Conservation (phyloP, 1,284 basidiomycete genomes). For the Malassezia equina region DNA sequence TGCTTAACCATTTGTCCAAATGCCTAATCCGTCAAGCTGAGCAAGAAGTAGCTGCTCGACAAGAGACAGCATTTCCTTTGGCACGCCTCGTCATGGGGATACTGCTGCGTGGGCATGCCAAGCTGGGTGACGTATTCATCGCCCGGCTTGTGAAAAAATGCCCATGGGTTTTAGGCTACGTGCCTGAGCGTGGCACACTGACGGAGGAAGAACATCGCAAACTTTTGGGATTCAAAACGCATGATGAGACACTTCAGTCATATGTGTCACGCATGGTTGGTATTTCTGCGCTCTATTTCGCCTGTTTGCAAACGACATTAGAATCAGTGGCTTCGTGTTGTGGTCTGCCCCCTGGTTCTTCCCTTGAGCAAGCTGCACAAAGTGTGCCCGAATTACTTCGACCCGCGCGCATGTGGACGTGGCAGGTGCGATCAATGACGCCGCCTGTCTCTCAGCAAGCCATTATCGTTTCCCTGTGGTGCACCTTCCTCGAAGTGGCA, state of each 20-base stretch:
- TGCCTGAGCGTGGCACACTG: conserved; percentile 35
- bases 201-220: conserved; percentile 58
- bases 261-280: conserved; percentile 69
- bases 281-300: conserved; percentile 77
- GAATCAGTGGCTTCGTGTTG: conserved; percentile 9
- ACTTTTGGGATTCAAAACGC: conserved; percentile 59
- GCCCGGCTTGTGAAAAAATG: conserved; percentile 70
- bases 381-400: conserved; percentile 25
- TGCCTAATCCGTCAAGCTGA: conserved; percentile 84
- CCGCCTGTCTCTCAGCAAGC: conserved; percentile 30
- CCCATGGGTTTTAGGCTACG: conserved; percentile 54
- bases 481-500: conserved; percentile 37
- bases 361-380: neutral
- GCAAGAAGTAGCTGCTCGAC: conserved; percentile 81
- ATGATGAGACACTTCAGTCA: conserved; percentile 54
- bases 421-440: conserved; percentile 34
- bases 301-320: conserved; percentile 55
- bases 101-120: conserved; percentile 54
- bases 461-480: conserved; percentile 35
- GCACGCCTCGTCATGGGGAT: conserved; percentile 66
- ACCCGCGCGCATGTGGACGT: conserved; percentile 34
- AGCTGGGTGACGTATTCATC: conserved; percentile 68
- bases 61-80: conserved; percentile 71
- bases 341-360: conserved; percentile 9
- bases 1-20: conserved; percentile 77